Evolutionary conservation across 2,329 filamentous ascomycete genomes (phyloP).

Genomic region (Polytolypa hystricis): DNA sequence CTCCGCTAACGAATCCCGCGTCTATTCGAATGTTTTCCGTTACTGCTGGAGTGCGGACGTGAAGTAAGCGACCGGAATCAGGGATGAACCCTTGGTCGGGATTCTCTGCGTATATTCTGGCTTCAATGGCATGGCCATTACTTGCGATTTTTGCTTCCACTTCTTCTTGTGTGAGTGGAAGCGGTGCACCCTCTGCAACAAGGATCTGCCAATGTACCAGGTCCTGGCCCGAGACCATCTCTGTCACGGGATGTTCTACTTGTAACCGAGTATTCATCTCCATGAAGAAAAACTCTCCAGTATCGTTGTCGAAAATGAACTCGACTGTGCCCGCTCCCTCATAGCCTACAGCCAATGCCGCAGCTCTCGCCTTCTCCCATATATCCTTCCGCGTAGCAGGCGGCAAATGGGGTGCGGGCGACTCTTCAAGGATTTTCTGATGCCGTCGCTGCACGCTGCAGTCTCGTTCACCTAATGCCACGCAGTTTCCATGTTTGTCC

Average conservation of each 20-base stretch:
- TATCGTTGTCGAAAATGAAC: slow-evolving; percentile 59
- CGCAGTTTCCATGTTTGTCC: slow-evolving; percentile 53
- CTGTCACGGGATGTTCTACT: slow-evolving; percentile 91
- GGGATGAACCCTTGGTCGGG: slow-evolving; percentile 86
- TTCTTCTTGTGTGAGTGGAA: slow-evolving; percentile 55
- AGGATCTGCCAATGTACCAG: slow-evolving; percentile 93
- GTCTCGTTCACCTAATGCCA: slow-evolving; percentile 54
- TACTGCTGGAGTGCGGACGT: slow-evolving; percentile 61
- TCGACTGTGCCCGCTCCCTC: slow-evolving; percentile 58
- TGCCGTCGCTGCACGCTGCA: slow-evolving; percentile 56
- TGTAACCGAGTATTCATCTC: slow-evolving; percentile 75
- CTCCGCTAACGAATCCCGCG: slow-evolving; percentile 81
- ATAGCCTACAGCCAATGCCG: slow-evolving; percentile 52
- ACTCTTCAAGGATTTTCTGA: slow-evolving; percentile 57
- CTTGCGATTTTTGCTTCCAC: slow-evolving; percentile 59
- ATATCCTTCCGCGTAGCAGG: slow-evolving; percentile 51
- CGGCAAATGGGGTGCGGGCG: slow-evolving; percentile 51
- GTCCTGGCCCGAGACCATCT: slow-evolving; percentile 64
- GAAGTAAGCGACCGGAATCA: slow-evolving; percentile 77
- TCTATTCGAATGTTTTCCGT: slow-evolving; percentile 76
- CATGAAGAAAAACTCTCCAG: slow-evolving; percentile 58
- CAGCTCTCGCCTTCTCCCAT: slow-evolving; percentile 54
- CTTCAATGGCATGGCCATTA: slow-evolving; percentile 83
- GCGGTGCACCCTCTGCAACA: slow-evolving; percentile 60
- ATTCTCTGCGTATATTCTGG: slow-evolving; percentile 92